Conservation (phyloP, 371 early-diverging fungal genomes). For the Saksenaea oblongispora region DNA sequence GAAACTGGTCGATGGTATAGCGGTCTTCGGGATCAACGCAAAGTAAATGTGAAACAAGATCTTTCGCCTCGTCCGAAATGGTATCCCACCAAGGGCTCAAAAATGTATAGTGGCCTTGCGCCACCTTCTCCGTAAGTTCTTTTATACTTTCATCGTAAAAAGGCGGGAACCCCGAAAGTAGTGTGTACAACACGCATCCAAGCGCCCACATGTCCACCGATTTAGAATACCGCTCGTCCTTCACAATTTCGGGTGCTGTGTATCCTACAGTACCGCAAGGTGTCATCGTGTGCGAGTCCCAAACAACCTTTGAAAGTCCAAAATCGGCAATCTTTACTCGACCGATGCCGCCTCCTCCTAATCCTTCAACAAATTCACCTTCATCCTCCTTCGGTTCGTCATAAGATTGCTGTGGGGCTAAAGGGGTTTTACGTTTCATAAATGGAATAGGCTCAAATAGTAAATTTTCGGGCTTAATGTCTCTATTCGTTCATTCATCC, state of each 20-base stretch:
- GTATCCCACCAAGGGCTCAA: constrained; percentile 80
- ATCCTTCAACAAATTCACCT: constrained; percentile 54
- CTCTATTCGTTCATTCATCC: constrained; percentile 38
- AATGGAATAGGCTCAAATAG: constrained; percentile 77
- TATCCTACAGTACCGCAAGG: constrained; percentile 93
- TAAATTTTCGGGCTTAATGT: constrained; percentile 97
- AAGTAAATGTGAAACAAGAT: constrained; percentile 71
- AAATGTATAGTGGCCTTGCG: constrained; percentile 66
- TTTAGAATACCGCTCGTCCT: constrained; percentile 79
- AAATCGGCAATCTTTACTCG: constrained; percentile 87
- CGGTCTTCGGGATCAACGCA: constrained; percentile 56
- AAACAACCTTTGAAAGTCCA: constrained; percentile 80
- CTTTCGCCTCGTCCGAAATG: constrained; percentile 68
- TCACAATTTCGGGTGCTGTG: constrained; percentile 92
- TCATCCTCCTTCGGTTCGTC: constrained; percentile 62
- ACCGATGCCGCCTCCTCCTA: constrained; percentile 76
- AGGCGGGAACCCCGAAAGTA: constrained; percentile 90
- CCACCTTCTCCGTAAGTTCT: constrained; percentile 63
- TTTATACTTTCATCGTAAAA: constrained; percentile 73
- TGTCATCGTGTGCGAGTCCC: constrained; percentile 85
- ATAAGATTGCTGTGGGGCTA: constrained; percentile 31
- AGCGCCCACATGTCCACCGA: constrained; percentile 94
- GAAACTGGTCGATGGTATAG: constrained; percentile 61
- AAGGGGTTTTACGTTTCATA: constrained; percentile 52
- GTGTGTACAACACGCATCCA: constrained; percentile 90